Base-by-base conservation (phyloP, 371 early-diverging fungal genomes). In the Phascolomyces articulosus region DNA sequence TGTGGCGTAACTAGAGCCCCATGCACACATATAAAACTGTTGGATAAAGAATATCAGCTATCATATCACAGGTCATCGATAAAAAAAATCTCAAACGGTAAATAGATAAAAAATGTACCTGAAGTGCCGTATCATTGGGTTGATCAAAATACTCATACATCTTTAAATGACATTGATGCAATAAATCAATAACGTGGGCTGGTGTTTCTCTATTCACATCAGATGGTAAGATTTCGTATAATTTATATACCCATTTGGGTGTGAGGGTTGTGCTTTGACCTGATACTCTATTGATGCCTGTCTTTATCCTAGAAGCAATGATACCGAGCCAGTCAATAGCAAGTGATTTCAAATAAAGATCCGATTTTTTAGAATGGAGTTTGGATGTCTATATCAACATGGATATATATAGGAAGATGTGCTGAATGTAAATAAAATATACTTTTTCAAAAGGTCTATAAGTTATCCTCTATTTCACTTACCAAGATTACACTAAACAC, bases 321-420 rank as follows among this genome's bases (percentile, higher is more conserved):
- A 70, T 78, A 0, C 94, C 95, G 1, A 93, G 74, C 73, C 86
- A 88, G 41, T 96, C 94, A 4, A 95, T 81, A 4, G 94, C 93
- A 62, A 95, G 68, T 0, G 82, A 70, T 55, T 87, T 87, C 6
- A 89, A 65, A n/a, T 78, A 74, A 2, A 75, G 67, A 55, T 92
- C 93, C 0, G 86, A 68, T 48, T 85, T 85, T 11, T 77, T 69
- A 48, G 86, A 90, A 31, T 87, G 87, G 6, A 92, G 63, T 24
- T 51, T 51, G 51, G 51, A 51, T 20, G 26, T 51, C 51, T 51
- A 24, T 23, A 3, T 44, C 4, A 4, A 15, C 24, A 51, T 51
- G n/a, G n/a, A n/a, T n/a, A n/a, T n/a, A n/a, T n/a, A n/a, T n/a
- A n/a, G n/a, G n/a, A n/a, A n/a, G n/a, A n/a, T n/a, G n/a, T n/a